Base-by-base conservation (phyloP, 2,329 filamentous ascomycete species). In the Alternaria burnsii region DNA sequence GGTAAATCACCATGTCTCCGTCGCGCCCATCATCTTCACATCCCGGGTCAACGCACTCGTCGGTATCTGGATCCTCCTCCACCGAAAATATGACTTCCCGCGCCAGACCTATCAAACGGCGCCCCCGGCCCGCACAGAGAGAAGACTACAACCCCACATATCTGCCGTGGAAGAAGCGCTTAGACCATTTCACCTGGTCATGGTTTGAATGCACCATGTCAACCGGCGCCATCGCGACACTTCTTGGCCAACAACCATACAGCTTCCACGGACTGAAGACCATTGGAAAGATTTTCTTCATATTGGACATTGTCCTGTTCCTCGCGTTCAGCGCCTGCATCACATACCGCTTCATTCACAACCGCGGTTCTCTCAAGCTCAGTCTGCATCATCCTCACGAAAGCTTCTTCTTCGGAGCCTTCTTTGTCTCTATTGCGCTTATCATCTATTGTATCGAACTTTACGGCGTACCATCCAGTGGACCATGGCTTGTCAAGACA, bases 151-250 rank as follows among this genome's bases (percentile, higher is more conserved):
- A 61, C 38, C 58, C 63, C 11, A 55, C 44, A 11, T 26, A 38
- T 24, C 24, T 69, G 22, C 58, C 65, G 47, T 70, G 68, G 66
- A 65, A 46, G 40, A 59, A 68, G 55, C 69, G 69, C 1, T 48
- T 73, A 3, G 63, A 70, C 24, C 68, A 73, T 40, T 70, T 73
- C 20, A 69, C 68, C 12, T 73, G 89, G 88, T 87, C 18, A 1
- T 92, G 89, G 89, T 94, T 89, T 76, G 91, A 89, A 2, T 82
- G 88, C 42, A 89, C 89, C 1, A 93, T 93, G 90, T 89, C 87
- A 43, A 91, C 89, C 0, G 90, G 90, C 38, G 91, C 89, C 0
- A 77, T 93, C 84, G 90, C 1, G 72, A 89, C 20, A 80, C 91
- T 61, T 81, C 84, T 20, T 85, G 87, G 60, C 79, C 83, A 64